Evolutionary conservation across 148 eudicot genomes (phyloP).

Genomic region (Vaccinium corymbosum): DNA sequence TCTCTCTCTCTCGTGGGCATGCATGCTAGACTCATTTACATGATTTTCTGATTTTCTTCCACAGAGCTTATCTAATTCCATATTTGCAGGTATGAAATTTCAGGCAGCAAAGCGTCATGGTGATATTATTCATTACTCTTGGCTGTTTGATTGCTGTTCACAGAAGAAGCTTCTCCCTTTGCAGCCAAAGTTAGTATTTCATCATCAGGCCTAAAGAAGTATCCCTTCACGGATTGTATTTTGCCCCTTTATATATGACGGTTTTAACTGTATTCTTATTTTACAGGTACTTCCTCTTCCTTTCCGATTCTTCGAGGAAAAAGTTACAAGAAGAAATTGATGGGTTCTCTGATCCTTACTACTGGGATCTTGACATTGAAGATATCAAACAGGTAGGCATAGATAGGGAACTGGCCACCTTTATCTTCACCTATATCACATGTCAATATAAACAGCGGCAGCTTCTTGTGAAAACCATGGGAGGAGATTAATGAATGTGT

Average conservation of each 20-base stretch:
- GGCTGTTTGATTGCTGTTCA: slow-evolving; percentile 81
- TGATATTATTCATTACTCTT: slow-evolving; percentile 81
- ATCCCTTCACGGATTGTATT: background rate
- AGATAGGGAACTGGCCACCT: background rate
- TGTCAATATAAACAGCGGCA: background rate
- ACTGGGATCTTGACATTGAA: slow-evolving; percentile 55
- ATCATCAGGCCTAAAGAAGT: background rate
- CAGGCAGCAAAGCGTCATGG: slow-evolving; percentile 83
- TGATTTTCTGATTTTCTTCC: slow-evolving; percentile 2
- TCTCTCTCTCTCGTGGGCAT: background rate
- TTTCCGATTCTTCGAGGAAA: slow-evolving; percentile 64
- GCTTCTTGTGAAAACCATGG: background rate
- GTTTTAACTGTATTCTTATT: background rate
- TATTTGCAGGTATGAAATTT: slow-evolving; percentile 64
- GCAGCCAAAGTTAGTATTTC: slow-evolving; percentile 50
- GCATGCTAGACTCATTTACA: background rate
- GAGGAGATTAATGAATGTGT: background rate
- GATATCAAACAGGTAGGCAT: slow-evolving; percentile 62
- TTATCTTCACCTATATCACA: background rate
- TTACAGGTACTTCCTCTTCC: slow-evolving; percentile 61
- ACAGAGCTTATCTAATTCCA: background rate
- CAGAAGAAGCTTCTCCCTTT: slow-evolving; percentile 74
- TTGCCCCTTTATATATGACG: background rate
- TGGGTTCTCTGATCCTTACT: slow-evolving; percentile 80
- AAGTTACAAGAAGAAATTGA: slow-evolving; percentile 85